phyloP scores from a whole-genome alignment of 2,329 filamentous ascomycete genomes.

The Onygenales sp. region DNA sequence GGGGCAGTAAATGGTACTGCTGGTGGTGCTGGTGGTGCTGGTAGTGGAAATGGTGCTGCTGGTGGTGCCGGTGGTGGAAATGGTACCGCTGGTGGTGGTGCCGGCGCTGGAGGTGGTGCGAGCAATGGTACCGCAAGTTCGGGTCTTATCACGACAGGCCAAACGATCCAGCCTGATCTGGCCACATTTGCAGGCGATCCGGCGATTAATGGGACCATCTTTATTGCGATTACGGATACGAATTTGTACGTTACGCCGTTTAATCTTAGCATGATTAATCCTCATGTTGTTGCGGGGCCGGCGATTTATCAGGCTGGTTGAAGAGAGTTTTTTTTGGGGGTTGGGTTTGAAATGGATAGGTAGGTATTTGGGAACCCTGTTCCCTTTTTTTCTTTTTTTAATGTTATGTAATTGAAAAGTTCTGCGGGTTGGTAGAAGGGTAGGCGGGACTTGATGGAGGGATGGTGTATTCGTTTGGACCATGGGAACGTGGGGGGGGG shows the following conservation, averaged over 20 bases:
- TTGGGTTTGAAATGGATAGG: no score
- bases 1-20: background rate
- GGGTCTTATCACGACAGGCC: constrained; percentile 47
- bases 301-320: constrained; percentile 70
- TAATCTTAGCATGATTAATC: constrained; percentile 64
- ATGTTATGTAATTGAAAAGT: no score
- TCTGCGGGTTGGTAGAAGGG: no score
- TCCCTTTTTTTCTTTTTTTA: no score
- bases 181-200: constrained; percentile 59
- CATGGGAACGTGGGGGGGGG: no score
- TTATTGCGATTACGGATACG: constrained; percentile 62
- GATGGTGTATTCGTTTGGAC: no score
- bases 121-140: background rate
- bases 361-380: no score
- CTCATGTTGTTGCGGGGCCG: constrained; percentile 62
- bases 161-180: constrained; percentile 62
- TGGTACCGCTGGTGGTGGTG: background rate
- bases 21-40: background rate
- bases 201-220: constrained; percentile 68
- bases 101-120: background rate
- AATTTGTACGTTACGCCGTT: constrained; percentile 64
- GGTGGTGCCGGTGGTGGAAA: background rate
- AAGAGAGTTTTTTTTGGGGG: constrained; percentile 10
- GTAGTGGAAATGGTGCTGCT: background rate
- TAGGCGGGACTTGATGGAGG: no score